These are phyloP conservation scores for Blastobotrys robertii DNA, from an alignment of 805 yeast genomes.

Conservation along the genomic window DNA sequence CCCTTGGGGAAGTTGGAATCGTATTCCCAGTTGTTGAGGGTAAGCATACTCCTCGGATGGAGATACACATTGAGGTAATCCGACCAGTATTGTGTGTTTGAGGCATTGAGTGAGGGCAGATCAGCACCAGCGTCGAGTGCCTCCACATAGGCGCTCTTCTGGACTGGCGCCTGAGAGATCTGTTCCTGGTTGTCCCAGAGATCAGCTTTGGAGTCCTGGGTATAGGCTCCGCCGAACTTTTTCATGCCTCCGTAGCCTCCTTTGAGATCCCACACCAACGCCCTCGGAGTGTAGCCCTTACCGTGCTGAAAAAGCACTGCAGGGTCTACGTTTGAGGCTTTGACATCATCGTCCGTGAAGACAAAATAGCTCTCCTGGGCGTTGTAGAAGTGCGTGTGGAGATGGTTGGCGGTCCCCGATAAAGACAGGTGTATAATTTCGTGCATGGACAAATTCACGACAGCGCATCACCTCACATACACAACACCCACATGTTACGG, in stretches of 20 bases:
- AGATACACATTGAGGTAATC: conserved; percentile 64
- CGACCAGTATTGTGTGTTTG: conserved; percentile 61
- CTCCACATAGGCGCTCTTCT: conserved; percentile 51
- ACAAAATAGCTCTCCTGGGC: conserved; percentile 61
- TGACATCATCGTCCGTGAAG: conserved; percentile 28
- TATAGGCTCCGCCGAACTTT: conserved; percentile 11
- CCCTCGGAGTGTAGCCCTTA: conserved; percentile 68
- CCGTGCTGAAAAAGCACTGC: conserved; percentile 39
- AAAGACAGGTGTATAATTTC: conserved; percentile 66
- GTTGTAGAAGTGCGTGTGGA: conserved; percentile 75
- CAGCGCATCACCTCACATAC: not conserved
- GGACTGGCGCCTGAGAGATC: conserved; percentile 30
- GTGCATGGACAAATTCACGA: conserved; percentile 36
- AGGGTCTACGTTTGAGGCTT: conserved; percentile 33
- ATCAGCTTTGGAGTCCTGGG: conserved; percentile 5
- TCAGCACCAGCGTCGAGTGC: conserved; percentile 43
- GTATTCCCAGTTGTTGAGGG: conserved; percentile 51
- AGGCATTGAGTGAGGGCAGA: conserved; percentile 24
- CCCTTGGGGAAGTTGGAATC: conserved; percentile 32
- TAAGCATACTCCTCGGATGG: conserved; percentile 48
- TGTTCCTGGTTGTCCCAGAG: conserved; percentile 7
- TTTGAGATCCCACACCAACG: conserved; percentile 67
- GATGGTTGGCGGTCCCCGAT: conserved; percentile 65
- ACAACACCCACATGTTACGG: conserved; percentile 2
- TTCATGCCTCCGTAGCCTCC: conserved; percentile 65